Evolutionary conservation across 2,329 filamentous ascomycete species (phyloP), one percentile per base, ranked within the genome.

Genomic region (Venturia effusa): DNA sequence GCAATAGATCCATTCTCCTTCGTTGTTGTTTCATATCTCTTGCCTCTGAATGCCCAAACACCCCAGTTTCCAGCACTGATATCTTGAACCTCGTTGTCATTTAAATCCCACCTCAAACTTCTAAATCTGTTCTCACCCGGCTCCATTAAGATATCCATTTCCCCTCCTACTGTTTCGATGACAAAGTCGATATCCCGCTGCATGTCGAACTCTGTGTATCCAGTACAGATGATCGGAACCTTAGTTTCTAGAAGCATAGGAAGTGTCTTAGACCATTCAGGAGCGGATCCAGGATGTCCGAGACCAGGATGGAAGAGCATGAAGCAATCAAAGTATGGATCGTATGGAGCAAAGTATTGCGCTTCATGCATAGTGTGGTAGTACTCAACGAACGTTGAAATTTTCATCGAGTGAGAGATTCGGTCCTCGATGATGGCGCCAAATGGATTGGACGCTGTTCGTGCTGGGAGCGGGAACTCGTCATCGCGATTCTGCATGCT

Each of bases 311-410:
- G 95, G 81, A 97, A 99, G 61, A 97, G 83, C 71, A 99, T 87
- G 73, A 99, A 96, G 75, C 90, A 94, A 79, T 99, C 94, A 75
- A 99, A 96, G 78, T 99, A 99, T 0, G 94, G 94, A 73, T 99
- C 94, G 73, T 95, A 97, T 0, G 95, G 94, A 65, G 89, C 86
- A 78, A 97, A 99, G 73, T 92, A 84, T 59, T 91, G 88, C 0
- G 93, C 89, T 73, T 92, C 86, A 78, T 99, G 93, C 69, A 99
- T 84, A 2, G 90, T 97, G 76, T 99, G 93, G 79, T 95, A 99
- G 78, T 99, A 97, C 70, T 99, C 94, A 61, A 97, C 93, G 71
- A 92, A 96, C 0, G 95, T 99, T 74, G 88, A 94, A 71, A 99
- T 96, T 80, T 99, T 99, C 85, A 97, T 86, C 68, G 88, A 88